Evolutionary conservation across 1,139 yeast species (phyloP), one percentile per base, ranked within the genome.

Genomic region (Pichia sp.): DNA sequence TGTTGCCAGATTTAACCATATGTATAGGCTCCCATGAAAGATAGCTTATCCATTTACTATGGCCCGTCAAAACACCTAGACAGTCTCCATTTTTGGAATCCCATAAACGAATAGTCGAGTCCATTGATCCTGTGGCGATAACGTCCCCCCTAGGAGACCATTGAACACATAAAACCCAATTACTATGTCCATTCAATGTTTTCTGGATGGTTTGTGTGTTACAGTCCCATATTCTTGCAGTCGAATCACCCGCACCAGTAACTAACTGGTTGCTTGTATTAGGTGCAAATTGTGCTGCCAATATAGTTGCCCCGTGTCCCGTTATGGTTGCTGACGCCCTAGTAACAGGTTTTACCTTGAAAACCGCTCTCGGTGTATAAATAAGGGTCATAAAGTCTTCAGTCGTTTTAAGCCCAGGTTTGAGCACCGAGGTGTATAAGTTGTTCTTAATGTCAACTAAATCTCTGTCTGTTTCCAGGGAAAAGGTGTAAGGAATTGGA

Each of bases 201-300:
- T 81, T 78, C 64, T 83, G 73, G 4, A 97, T 96, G 0, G 99
- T 93, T 62, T 88, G 95, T 0, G 98, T 91, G 64, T 89, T 87
- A 68, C 96, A 87, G 69, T 91, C 98, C 99, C 99, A 93, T 49
- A 93, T 81, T 65, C 98, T 76, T 3, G 98, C 98, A n/a, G 98
- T 91, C 43, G 87, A 82, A 67, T 93, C 99, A 44, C 99, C 99
- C 8, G 97, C 90, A 45, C 99, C 99, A 0, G 97, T 86, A 46
- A 89, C 95, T 85, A 93, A 83, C 60, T 91, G 74, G 4, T 93
- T 78, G 13, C 95, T 82, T 41, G 93, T 85, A 63, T 87, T 79
- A 34, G 99, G 99, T 1, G 99, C 95, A 75, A 95, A 93, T 59
- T 87, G 93, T 47, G 95, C 86, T 55, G 96, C 88, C 59, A 93